phyloP scores from a whole-genome alignment of 257 asterid species.

The Solanum megistacrolobum region DNA sequence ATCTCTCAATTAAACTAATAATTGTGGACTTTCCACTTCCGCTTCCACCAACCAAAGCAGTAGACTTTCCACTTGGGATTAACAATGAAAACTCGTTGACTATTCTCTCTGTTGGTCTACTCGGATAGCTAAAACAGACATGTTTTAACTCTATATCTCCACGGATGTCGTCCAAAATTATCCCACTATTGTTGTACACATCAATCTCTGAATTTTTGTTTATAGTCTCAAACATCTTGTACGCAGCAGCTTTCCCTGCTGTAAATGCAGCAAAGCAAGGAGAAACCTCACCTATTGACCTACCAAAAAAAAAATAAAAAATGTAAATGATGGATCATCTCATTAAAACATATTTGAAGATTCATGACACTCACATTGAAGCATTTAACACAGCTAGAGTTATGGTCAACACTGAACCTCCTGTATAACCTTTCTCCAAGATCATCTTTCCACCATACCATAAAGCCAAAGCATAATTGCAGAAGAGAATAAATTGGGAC shows the following conservation, averaged over 20 bases:
- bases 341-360: neutral
- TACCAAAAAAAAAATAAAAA: neutral
- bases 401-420: constrained; percentile 59
- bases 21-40: constrained; percentile 84
- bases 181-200: constrained; percentile 39
- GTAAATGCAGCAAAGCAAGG: constrained; percentile 60
- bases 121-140: constrained; percentile 52
- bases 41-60: constrained; percentile 75
- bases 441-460: constrained; percentile 71
- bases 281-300: constrained; percentile 72
- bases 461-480: constrained; percentile 55
- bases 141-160: constrained; percentile 50
- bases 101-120: constrained; percentile 52
- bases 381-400: constrained; percentile 51
- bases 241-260: constrained; percentile 70
- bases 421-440: constrained; percentile 52
- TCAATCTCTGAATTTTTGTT: constrained; percentile 47
- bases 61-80: constrained; percentile 45
- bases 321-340: neutral
- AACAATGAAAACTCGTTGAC: constrained; percentile 48
- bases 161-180: constrained; percentile 31
- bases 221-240: constrained; percentile 62
- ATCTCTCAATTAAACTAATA: constrained; percentile 59
- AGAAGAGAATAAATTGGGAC: constrained; percentile 32
- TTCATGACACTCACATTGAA: constrained; percentile 36